These are phyloP conservation scores for Poronia punctata DNA, from an alignment of 495 filamentous ascomycete species.

Conservation along the genomic window DNA sequence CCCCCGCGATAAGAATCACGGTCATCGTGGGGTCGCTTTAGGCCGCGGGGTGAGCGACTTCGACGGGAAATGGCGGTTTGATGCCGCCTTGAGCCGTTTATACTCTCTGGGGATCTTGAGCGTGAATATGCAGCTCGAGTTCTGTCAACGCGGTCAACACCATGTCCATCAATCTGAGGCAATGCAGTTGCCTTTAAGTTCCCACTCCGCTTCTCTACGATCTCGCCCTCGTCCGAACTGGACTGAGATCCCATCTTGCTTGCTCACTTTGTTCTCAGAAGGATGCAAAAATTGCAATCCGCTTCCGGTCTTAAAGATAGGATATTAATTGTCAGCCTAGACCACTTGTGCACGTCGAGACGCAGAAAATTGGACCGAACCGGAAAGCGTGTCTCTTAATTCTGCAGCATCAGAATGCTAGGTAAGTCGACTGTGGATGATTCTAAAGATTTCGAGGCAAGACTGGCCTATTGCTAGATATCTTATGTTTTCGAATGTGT, in stretches of 20 bases:
- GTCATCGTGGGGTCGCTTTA: conserved; percentile 62
- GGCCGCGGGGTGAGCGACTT: conserved; percentile 47
- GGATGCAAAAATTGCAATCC: conserved; percentile 14
- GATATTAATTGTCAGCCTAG: conserved; percentile 24
- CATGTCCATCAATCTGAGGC: conserved; percentile 45
- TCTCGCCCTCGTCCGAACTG: conserved; percentile 78
- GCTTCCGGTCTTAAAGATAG: conserved; percentile 18
- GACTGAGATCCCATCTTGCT: conserved; percentile 42
- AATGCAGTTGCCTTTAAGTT: conserved; percentile 51
- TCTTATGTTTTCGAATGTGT: too few relatives aligned
- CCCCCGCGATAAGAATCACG: conserved; percentile 47
- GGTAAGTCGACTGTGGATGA: not conserved
- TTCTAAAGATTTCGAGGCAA: not conserved
- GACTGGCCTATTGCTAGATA: too few relatives aligned
- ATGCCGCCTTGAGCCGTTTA: conserved; percentile 67
- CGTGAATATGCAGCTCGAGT: conserved; percentile 57
- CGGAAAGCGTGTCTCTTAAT: conserved; percentile 31
- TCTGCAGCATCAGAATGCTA: conserved; percentile 16
- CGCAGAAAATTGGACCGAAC: conserved; percentile 44
- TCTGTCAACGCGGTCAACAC: conserved; percentile 64
- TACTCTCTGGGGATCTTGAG: conserved; percentile 69
- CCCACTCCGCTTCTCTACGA: conserved; percentile 64
- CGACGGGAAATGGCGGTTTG: conserved; percentile 48
- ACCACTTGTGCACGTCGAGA: conserved; percentile 10
- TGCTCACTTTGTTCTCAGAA: conserved; percentile 30